Evolutionary conservation across 176 grass and related monocot genomes (phyloP).

Genomic region (Rhynchospora breviuscula): DNA sequence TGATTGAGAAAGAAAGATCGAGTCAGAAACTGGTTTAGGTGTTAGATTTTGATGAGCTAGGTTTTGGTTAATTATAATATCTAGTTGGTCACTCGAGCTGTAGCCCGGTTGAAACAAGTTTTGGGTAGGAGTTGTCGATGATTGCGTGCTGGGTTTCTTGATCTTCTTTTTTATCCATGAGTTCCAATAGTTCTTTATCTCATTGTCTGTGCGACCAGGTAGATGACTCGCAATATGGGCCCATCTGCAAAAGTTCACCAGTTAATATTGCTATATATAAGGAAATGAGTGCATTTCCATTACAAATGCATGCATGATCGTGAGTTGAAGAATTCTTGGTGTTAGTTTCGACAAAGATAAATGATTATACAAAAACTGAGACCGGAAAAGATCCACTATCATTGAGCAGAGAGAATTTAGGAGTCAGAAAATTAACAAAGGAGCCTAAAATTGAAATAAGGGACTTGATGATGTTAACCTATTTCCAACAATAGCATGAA

Average conservation of each 20-base stretch:
- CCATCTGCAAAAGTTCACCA: conserved; percentile 48
- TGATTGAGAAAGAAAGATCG: conserved; percentile 36
- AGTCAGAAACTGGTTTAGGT: conserved; percentile 7
- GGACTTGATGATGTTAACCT: conserved; percentile 37
- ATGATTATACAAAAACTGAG: neutral
- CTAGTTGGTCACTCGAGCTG: conserved; percentile 39
- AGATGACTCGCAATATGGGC: conserved; percentile 97
- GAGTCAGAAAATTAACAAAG: neutral
- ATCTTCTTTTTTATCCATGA: conserved; percentile 99
- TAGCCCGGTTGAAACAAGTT: conserved; percentile 32
- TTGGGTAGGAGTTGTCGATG: conserved; percentile 24
- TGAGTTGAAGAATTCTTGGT: neutral
- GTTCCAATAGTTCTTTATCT: conserved; percentile 99
- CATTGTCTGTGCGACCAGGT: conserved; percentile 90
- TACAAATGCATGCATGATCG: neutral
- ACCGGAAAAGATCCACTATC: neutral
- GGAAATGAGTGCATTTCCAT: neutral
- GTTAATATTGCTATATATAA: neutral
- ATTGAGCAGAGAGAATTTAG: neutral
- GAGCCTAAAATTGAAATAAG: neutral
- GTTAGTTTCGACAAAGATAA: neutral
- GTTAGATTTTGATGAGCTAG: conserved; percentile 38
- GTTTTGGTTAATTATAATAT: conserved; percentile 55
- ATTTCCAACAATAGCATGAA: conserved; percentile 97
- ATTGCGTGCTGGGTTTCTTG: conserved; percentile 38